Evolutionary conservation across 805 yeast genomes (phyloP).

Genomic region (Zygosaccharomyces bailii): DNA sequence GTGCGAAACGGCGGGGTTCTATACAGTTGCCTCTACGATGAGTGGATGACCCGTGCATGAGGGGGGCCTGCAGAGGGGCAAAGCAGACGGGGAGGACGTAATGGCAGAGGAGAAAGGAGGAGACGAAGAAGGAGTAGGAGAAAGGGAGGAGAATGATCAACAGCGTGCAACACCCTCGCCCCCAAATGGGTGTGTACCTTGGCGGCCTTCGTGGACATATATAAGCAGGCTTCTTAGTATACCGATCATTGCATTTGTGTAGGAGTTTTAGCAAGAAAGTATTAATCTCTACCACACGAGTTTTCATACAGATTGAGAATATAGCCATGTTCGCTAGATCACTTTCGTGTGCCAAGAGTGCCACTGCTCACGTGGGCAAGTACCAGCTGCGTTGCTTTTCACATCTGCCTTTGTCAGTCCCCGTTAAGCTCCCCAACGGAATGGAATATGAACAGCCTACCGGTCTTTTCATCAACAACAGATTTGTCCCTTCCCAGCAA

Average conservation of each 20-base stretch:
- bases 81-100: not conserved
- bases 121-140: not conserved
- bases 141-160: not conserved
- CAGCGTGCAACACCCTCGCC: not conserved
- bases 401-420: constrained; percentile 42
- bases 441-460: constrained; percentile 71
- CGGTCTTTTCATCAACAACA: constrained; percentile 77
- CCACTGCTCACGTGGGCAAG: constrained; percentile 11
- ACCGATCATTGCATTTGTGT: not conserved
- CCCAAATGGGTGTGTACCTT: not conserved
- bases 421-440: constrained; percentile 71
- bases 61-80: not conserved
- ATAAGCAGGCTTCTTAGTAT: not conserved
- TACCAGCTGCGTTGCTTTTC: constrained; percentile 33
- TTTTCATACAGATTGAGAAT: no score
- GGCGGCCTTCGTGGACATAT: not conserved
- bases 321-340: constrained; percentile 13
- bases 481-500: constrained; percentile 60
- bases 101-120: not conserved
- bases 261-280: not conserved
- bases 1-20: not conserved
- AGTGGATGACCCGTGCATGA: not conserved
- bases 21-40: not conserved
- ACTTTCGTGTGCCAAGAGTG: constrained; percentile 9
- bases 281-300: no score